Evolutionary conservation across 192 early-diverging fungal genomes (phyloP), one percentile per base, ranked within the genome.

Genomic region (Dispira simplex): DNA sequence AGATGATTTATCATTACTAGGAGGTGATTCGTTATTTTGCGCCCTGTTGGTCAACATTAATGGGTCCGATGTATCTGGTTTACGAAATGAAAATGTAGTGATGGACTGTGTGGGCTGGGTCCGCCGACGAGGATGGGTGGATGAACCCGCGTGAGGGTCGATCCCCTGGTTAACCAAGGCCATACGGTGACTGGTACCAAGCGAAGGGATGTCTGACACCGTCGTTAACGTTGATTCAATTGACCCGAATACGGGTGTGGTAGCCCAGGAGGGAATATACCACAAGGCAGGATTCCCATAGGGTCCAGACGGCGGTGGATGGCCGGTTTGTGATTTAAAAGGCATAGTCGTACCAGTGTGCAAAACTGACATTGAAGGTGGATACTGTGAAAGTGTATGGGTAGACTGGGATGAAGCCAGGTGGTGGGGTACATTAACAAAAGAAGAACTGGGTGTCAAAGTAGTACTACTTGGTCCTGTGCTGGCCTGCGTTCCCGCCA

Each of bases 141-240:
- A 51, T 51, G 48, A 51, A 51, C 21, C 16, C 21, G 48, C 18
- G 48, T 2, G 18, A 51, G 48, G 48, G 18, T 51, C 18, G 48
- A 51, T 20, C 8, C 48, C 18, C 48, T 51, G 48, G 48, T 51
- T 51, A 4, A 23, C 21, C 21, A 51, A 23, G 48, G 48, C 48
- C 48, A 23, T 51, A 16, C 18, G 16, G 18, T 20, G 16, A 8
- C 18, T 51, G 48, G 48, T 51, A 23, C 48, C 21, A 51, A 23
- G 48, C 48, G 48, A 16, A 51, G 48, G 58, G 3, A 43, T 43
- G 27, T 60, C 58, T 11, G 58, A 60, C 3, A 60, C 44, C 39
- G 58, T 44, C 6, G 58, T 60, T 18, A 60, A 27, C 39, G 58
- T 60, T 18, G 58, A 60, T 44, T 60, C 58, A 16, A 60, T 60